Percentiles rank a stretch among this genome's conserved stretches.
Evolutionary conservation across 2,329 filamentous ascomycete species (phyloP).

Genomic region (Fusarium solani-melongenae): DNA sequence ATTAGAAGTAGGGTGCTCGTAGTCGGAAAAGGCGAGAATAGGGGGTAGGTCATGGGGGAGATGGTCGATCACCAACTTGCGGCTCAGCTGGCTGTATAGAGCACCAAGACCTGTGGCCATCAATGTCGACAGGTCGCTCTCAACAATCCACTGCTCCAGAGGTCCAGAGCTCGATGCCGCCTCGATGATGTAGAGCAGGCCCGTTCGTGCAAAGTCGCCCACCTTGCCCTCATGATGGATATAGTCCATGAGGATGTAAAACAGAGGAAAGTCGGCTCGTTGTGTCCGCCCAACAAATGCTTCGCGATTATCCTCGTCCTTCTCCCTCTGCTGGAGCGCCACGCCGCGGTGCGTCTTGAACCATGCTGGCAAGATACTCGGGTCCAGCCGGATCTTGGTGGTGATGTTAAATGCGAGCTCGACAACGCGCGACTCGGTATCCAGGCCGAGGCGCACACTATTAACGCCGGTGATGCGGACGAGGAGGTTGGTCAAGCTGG

Average conservation of each 20-base stretch:
- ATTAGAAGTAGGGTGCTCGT: slow-evolving; percentile 76
- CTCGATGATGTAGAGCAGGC: slow-evolving; percentile 94
- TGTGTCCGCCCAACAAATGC: slow-evolving; percentile 87
- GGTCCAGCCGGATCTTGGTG: slow-evolving; percentile 92
- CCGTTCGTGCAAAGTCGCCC: slow-evolving; percentile 95
- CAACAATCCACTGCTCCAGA: slow-evolving; percentile 95
- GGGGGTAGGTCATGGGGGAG: slow-evolving; percentile 80
- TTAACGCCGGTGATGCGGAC: slow-evolving; percentile 81
- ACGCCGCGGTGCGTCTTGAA: slow-evolving; percentile 72
- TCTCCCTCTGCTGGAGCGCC: slow-evolving; percentile 49
- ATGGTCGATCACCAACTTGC: slow-evolving; percentile 85
- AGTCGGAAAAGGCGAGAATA: slow-evolving; percentile 90
- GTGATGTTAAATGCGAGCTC: slow-evolving; percentile 96
- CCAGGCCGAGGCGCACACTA: slow-evolving; percentile 77
- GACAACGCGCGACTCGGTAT: slow-evolving; percentile 89
- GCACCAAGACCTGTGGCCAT: slow-evolving; percentile 96
- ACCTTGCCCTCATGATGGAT: slow-evolving; percentile 95
- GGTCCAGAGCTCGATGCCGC: slow-evolving; percentile 84
- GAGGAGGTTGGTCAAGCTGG: slow-evolving; percentile 87
- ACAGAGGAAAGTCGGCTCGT: slow-evolving; percentile 92
- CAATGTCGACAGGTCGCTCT: slow-evolving; percentile 93
- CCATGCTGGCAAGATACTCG: slow-evolving; percentile 89
- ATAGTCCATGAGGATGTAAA: slow-evolving; percentile 95
- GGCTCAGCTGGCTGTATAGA: slow-evolving; percentile 73
- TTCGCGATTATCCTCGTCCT: slow-evolving; percentile 71